Conservation (phyloP, 73 alveolate species). For the Tetrahymena elliotti region DNA sequence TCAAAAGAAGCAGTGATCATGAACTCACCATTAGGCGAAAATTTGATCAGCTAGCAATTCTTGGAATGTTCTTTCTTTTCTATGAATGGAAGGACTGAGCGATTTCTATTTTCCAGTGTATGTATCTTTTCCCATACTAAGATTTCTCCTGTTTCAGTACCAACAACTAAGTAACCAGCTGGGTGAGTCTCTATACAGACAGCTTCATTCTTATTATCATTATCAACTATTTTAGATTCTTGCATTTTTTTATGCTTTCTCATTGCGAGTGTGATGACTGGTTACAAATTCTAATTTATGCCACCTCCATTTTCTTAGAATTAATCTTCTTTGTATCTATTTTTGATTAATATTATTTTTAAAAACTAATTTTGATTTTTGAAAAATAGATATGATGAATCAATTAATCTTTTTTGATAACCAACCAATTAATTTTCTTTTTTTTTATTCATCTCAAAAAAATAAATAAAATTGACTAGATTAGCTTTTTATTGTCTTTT, state of each 20-base stretch:
- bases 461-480: too few relatives aligned
- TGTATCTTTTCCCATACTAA: conserved; percentile 27
- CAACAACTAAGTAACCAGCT: conserved; percentile 33
- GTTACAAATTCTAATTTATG: not conserved
- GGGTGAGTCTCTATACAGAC: conserved; percentile 32
- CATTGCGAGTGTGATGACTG: not conserved
- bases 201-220: not conserved
- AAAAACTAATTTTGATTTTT: not conserved
- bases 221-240: not conserved
- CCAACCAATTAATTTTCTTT: not conserved
- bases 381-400: not conserved
- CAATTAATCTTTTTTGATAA: not conserved
- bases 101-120: not conserved
- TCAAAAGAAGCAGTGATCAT: conserved; percentile 41
- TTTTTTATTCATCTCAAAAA: too few relatives aligned
- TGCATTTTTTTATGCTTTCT: not conserved
- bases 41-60: conserved; percentile 12
- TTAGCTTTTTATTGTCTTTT: not conserved
- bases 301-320: not conserved
- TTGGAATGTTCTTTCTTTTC: conserved; percentile 32
- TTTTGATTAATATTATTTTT: not conserved
- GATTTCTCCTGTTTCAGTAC: conserved; percentile 37
- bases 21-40: conserved; percentile 16
- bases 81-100: not conserved
- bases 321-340: not conserved